Evolutionary conservation across 305 asterid genomes (phyloP).

Genomic region (Andrographis paniculata): DNA sequence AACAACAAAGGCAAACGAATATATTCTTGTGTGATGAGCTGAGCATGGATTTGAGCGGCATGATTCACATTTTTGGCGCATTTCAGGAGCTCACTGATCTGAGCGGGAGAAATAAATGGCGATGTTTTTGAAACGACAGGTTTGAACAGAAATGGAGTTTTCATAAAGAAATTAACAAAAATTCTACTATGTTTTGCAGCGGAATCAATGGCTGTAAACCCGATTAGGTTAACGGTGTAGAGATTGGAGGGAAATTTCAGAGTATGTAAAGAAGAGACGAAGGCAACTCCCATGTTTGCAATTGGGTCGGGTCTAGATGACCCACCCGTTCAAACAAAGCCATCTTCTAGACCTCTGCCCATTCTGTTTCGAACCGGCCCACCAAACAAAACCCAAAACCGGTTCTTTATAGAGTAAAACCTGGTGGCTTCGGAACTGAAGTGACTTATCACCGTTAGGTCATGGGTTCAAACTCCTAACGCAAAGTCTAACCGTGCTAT

Average conservation of each 20-base stretch:
- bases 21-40: slow-evolving; percentile 28
- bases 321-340: too few species aligned
- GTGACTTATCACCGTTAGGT: too few species aligned
- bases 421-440: too few species aligned
- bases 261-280: neutral
- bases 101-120: slow-evolving; percentile 19
- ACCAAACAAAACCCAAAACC: too few species aligned
- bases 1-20: slow-evolving; percentile 28
- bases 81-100: slow-evolving; percentile 10
- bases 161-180: slow-evolving; percentile 12
- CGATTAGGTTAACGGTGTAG: neutral
- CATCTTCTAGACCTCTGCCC: too few species aligned
- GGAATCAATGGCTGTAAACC: neutral
- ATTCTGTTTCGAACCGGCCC: too few species aligned
- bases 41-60: slow-evolving; percentile 43
- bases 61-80: slow-evolving; percentile 23
- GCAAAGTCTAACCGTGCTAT: too few species aligned
- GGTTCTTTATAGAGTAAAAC: too few species aligned
- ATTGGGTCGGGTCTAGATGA: too few species aligned
- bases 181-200: neutral
- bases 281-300: too few species aligned
- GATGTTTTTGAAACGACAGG: neutral
- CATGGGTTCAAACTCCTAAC: too few species aligned
- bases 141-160: slow-evolving; percentile 11
- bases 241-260: slow-evolving; percentile 3